phyloP scores from a whole-genome alignment of 23 red algal species.

The Gracilaria gracilis region DNA sequence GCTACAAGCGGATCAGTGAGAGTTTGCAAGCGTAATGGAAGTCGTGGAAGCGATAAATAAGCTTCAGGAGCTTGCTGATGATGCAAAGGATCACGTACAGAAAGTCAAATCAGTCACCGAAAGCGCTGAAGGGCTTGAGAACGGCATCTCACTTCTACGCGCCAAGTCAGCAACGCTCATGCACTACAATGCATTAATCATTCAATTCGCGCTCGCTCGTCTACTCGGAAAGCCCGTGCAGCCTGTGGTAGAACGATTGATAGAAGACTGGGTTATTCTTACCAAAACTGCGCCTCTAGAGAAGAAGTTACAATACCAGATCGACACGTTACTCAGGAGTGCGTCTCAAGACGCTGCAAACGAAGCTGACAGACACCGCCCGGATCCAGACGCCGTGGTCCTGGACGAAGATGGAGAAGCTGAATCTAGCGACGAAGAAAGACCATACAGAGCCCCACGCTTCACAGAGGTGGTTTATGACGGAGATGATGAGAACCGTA shows the following conservation, averaged over 20 bases:
- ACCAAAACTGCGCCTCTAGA: constrained; percentile 43
- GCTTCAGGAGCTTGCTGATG: not conserved
- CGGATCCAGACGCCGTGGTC: constrained; percentile 19
- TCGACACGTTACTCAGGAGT: constrained; percentile 35
- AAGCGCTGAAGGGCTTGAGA: not conserved
- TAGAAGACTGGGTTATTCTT: constrained; percentile 60
- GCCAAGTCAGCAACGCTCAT: constrained; percentile 58
- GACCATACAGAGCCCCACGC: constrained; percentile 22
- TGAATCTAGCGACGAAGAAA: constrained; percentile 11
- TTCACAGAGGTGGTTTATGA: constrained; percentile 60
- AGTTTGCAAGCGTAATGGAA: not conserved
- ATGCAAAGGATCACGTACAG: not conserved
- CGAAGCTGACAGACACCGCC: constrained; percentile 16
- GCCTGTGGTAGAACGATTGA: constrained; percentile 1
- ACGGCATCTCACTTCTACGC: constrained; percentile 55
- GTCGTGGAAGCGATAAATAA: not conserved
- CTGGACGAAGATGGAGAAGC: constrained; percentile 26
- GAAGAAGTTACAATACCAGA: constrained; percentile 38
- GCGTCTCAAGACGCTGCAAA: constrained; percentile 14
- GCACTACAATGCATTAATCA: constrained; percentile 42
- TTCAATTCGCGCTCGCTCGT: constrained; percentile 7
- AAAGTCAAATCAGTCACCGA: not conserved
- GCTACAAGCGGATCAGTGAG: not conserved
- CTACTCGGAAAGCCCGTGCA: constrained; percentile 24
- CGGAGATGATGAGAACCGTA: constrained; percentile 18